Evolutionary conservation across 2,329 filamentous ascomycete genomes (phyloP).

Genomic region (Orbilia oligospora): DNA sequence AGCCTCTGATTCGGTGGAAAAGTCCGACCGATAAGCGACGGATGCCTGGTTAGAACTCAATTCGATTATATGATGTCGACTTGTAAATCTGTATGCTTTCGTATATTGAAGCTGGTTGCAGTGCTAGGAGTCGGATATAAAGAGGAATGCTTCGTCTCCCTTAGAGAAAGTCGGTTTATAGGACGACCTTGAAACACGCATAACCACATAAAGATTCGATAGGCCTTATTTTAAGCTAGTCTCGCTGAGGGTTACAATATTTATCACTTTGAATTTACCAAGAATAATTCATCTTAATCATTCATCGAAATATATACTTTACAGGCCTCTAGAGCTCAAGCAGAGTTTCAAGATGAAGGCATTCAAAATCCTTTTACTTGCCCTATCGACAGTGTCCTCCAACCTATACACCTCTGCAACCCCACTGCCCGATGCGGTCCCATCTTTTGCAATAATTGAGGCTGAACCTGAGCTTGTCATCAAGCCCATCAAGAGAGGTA

Average conservation of each 20-base stretch:
- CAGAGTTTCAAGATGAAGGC: slow-evolving; percentile 12
- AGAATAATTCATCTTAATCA: too few species aligned
- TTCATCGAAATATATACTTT: neutral
- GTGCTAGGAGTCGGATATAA: slow-evolving; percentile 4
- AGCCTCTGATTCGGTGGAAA: slow-evolving; percentile 5
- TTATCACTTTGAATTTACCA: too few species aligned
- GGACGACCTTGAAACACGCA: neutral
- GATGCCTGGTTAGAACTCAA: slow-evolving; percentile 8
- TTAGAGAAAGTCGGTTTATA: neutral
- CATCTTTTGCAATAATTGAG: neutral
- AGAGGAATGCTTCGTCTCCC: neutral
- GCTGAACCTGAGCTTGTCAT: neutral
- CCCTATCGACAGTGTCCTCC: neutral
- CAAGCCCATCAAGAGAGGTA: slow-evolving; percentile 12
- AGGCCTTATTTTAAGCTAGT: too few species aligned
- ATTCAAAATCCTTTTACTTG: neutral
- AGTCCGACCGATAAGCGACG: neutral
- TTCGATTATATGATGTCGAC: neutral
- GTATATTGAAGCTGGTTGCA: slow-evolving; percentile 7
- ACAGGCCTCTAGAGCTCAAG: neutral
- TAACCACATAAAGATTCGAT: neutral
- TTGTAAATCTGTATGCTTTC: slow-evolving; percentile 19
- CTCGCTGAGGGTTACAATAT: too few species aligned
- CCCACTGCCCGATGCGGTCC: neutral
- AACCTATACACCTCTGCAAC: neutral